These are phyloP conservation scores for Phialemonium atrogriseum DNA, from an alignment of 2,329 filamentous ascomycete species.

Conservation along the genomic window DNA sequence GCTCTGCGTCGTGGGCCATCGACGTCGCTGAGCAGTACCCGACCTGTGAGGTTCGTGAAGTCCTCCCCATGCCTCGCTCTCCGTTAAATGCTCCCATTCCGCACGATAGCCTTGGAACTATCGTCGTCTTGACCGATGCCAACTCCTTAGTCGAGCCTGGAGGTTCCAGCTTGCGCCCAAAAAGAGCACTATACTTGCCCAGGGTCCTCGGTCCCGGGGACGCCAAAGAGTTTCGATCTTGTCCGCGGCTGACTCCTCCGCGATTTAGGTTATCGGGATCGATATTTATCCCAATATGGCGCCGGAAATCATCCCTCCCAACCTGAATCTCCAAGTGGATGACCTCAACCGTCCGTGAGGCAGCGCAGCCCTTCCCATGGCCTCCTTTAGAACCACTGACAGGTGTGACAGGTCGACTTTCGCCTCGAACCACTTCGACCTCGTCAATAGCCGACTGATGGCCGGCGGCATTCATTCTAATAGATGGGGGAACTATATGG, in stretches of 20 bases:
- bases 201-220: too few species aligned
- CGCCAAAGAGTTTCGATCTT: constrained; percentile 5
- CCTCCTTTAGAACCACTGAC: constrained; percentile 7
- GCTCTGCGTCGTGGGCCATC: constrained; percentile 61
- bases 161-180: too few species aligned
- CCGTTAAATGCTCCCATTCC: too few species aligned
- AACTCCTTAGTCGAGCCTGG: too few species aligned
- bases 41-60: constrained; percentile 53
- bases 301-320: constrained; percentile 54
- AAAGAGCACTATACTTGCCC: too few species aligned
- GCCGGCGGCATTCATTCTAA: constrained; percentile 61
- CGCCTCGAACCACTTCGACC: constrained; percentile 62
- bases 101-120: too few species aligned
- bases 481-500: constrained; percentile 69
- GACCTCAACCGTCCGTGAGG: constrained; percentile 58
- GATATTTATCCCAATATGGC: constrained; percentile 65
- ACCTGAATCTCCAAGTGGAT: constrained; percentile 64
- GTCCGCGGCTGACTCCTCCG: constrained; percentile 7
- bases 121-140: too few species aligned
- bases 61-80: too few species aligned
- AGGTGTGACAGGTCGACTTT: constrained; percentile 55
- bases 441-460: constrained; percentile 72
- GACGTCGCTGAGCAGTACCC: constrained; percentile 59
- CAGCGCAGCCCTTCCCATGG: neutral
- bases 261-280: constrained; percentile 56